Base-by-base conservation (phyloP, 108 stramenopile genomes). In the Licmophora abbreviata region DNA sequence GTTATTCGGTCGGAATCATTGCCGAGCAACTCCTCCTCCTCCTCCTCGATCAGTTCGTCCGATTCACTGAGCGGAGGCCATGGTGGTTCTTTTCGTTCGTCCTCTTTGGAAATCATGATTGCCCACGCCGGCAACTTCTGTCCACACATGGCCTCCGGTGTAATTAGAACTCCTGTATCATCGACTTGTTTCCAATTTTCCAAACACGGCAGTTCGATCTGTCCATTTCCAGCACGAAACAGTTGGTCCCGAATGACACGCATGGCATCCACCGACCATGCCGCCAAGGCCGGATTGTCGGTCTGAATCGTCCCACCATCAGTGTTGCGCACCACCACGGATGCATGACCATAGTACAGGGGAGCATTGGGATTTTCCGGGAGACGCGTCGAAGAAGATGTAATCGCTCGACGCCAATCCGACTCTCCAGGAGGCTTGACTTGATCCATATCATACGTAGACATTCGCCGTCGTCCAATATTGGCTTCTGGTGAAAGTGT, bases 241-340 rank as follows among this genome's bases (percentile, higher is more conserved):
- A 92, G 56, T 54, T 88, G 83, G 33, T 65, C 64, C 21, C 90
- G 73, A 34, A 88, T 54, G 33, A 92, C 52, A 14, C 57, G 35
- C 42, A 92, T 76, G 12, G 83, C 90, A 74, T 88, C 83, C 18
- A 92, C 72, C 24, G 81, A 78, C 90, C 90, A 92, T 11, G 66
- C 62, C n/a, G 77, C 77, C 43, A 87, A 36, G 4, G 81, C 79
- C 41, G 81, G 64, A 54, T 83, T 60, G 54, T 85, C 83, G 0
- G 66, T 63, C 8, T 77, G 44, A 54, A 86, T 86, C 1, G 50
- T 53, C 0, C 89, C 90, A 21, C 72, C 83, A 22, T 49, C 27
- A 31, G 42, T 44, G 24, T 76, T 69, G 21, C 49, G 59, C 1
- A 81, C 79, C 23, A 54, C 38, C 3, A 78, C 56, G 53, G 52